phyloP scores from a whole-genome alignment of 23 red algal species.

The Porphyridium purpureum region DNA sequence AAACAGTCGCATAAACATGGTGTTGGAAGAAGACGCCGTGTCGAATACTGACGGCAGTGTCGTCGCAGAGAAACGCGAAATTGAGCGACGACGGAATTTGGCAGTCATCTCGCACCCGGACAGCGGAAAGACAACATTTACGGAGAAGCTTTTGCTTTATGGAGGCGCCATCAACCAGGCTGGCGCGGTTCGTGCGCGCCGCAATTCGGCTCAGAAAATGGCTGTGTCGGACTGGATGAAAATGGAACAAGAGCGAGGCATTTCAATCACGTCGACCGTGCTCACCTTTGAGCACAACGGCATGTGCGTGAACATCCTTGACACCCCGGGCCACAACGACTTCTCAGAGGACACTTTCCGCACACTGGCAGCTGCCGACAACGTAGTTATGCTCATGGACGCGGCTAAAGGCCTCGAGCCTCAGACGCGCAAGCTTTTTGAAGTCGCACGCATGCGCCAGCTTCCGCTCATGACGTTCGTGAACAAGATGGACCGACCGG shows the following conservation, averaged over 20 bases:
- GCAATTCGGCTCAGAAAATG: slow-evolving; percentile 16
- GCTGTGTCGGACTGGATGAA: slow-evolving; percentile 55
- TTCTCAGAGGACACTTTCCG: slow-evolving; percentile 64
- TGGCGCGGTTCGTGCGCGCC: slow-evolving; percentile 48
- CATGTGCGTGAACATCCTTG: slow-evolving; percentile 42
- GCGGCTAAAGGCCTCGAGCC: slow-evolving; percentile 65
- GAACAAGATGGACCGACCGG: slow-evolving; percentile 80
- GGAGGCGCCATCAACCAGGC: slow-evolving; percentile 73
- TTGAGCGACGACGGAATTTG: slow-evolving; percentile 55
- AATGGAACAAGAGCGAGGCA: slow-evolving; percentile 72
- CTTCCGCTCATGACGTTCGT: slow-evolving; percentile 66
- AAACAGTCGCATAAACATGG: too few species aligned
- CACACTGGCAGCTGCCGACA: slow-evolving; percentile 49
- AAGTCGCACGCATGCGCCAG: slow-evolving; percentile 50
- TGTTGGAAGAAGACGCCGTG: too few species aligned
- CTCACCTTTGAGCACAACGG: slow-evolving; percentile 61
- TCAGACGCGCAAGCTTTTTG: slow-evolving; percentile 59
- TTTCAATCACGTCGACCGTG: slow-evolving; percentile 70
- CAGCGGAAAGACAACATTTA: slow-evolving; percentile 67
- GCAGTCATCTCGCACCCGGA: slow-evolving; percentile 84
- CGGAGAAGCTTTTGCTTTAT: slow-evolving; percentile 63
- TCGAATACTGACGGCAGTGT: too few species aligned
- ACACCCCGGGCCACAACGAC: slow-evolving; percentile 66
- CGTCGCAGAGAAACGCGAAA: too few species aligned
- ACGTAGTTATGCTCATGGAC: slow-evolving; percentile 72